Percentiles rank a stretch among this genome's conserved stretches.
phyloP scores from a whole-genome alignment of 306 rosid species.

The Prunus armeniaca region DNA sequence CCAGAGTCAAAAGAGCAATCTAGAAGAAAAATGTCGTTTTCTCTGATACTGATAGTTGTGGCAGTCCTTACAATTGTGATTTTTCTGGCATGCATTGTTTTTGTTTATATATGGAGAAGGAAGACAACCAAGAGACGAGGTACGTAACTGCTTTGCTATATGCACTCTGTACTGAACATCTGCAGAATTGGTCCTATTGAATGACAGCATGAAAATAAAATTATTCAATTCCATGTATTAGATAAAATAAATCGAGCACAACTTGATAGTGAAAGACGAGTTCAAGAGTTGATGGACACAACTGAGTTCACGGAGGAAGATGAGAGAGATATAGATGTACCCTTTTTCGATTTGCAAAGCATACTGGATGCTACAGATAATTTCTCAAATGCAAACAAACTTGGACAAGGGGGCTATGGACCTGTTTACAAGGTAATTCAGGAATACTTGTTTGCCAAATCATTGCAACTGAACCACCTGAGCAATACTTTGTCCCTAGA shows the following conservation, averaged over 20 bases:
- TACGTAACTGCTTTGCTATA: conserved; percentile 9
- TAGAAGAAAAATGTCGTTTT: conserved; percentile 9
- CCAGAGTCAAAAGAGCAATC: background rate
- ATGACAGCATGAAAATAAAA: background rate
- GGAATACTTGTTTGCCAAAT: too few species aligned
- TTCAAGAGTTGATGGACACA: conserved; percentile 42
- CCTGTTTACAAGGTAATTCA: conserved; percentile 61
- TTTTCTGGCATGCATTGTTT: conserved; percentile 20
- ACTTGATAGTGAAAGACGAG: conserved; percentile 27
- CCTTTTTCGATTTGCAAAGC: conserved; percentile 50
- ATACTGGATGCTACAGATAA: conserved; percentile 49
- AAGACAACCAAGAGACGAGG: conserved; percentile 40
- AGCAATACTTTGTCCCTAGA: background rate
- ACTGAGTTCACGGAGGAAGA: conserved; percentile 43
- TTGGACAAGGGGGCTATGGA: conserved; percentile 69
- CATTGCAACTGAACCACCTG: background rate
- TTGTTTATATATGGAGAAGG: conserved; percentile 29
- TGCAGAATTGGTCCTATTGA: background rate
- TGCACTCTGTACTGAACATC: background rate
- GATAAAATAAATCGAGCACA: background rate
- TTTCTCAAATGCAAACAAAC: conserved; percentile 54
- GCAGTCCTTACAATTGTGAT: conserved; percentile 16
- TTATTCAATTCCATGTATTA: background rate
- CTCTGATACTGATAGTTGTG: conserved; percentile 24
- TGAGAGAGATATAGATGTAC: conserved; percentile 40